phyloP scores from a whole-genome alignment of 2,329 filamentous ascomycete species.

The Talaromyces sp. region DNA sequence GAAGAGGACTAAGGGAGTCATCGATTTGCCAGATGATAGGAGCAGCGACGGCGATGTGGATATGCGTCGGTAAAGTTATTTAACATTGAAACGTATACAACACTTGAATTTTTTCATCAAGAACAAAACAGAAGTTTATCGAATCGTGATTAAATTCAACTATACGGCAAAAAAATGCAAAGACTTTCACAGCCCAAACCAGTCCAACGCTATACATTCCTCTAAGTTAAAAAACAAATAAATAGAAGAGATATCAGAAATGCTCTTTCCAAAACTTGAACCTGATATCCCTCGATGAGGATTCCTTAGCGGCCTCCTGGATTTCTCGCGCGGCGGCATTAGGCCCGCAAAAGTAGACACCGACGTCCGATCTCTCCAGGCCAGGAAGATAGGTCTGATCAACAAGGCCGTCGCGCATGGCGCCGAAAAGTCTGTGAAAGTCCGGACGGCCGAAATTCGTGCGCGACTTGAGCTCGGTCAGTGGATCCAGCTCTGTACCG shows the following conservation, averaged over 20 bases:
- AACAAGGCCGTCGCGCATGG: constrained; percentile 82
- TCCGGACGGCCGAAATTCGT: constrained; percentile 96
- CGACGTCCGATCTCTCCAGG: constrained; percentile 70
- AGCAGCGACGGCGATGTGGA: constrained; percentile 20
- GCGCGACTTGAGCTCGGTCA: constrained; percentile 82
- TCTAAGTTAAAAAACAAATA: neutral
- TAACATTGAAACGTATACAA: constrained; percentile 1
- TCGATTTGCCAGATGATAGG: constrained; percentile 27
- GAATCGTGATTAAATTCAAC: neutral
- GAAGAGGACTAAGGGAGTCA: constrained; percentile 11
- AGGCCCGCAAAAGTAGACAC: constrained; percentile 96
- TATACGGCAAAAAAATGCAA: neutral
- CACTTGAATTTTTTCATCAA: neutral
- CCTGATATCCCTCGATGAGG: constrained; percentile 70
- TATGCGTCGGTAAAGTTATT: neutral
- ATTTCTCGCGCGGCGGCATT: constrained; percentile 77
- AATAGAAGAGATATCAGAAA: constrained; percentile 30
- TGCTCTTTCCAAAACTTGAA: constrained; percentile 99
- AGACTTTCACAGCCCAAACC: neutral
- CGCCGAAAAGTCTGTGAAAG: constrained; percentile 71
- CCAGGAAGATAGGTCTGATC: constrained; percentile 81
- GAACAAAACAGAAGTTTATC: neutral
- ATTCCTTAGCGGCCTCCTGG: constrained; percentile 69
- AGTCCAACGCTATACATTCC: neutral
- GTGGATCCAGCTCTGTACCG: constrained; percentile 77